Evolutionary conservation across 805 yeast genomes (phyloP), one percentile per base, ranked within the genome.

Genomic region (Candida takata): DNA sequence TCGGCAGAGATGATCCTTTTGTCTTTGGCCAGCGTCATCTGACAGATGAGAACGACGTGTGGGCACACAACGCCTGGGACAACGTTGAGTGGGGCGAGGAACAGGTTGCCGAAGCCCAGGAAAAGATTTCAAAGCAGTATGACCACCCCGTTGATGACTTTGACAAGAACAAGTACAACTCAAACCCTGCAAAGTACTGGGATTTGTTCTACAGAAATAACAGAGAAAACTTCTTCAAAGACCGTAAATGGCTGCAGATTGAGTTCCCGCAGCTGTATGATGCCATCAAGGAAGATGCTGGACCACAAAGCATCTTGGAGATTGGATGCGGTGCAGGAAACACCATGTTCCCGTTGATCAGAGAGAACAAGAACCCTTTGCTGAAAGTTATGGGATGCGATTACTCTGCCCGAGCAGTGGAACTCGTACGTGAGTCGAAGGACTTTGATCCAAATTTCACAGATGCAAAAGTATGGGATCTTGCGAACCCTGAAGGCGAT

Each of bases 321-420:
- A 81, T 92, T 31, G 98, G 98, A 4, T 92, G 98, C 62, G 98
- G 98, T 38, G 97, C 96, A 5, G 98, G 98, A 9, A 92, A 92
- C 58, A 92, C 98, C 0, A 73, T 92, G 66, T 92, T 82, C 58
- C 98, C 98, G 5, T 79, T 92, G 15, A 62, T 92, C 39, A 71
- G 71, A 37, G 87, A 82, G 48, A 92, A 92, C 57, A 69, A 84
- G 56, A 92, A 92, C 60, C 77, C 79, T n/a, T 61, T 77, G 19
- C 62, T 92, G 35, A 70, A 64, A 46, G 74, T 92, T 7, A 70
- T 75, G 36, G 98, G 95, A 3, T 92, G 87, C 33, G 98, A 92
- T 60, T 92, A 83, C 56, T 82, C 94, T 39, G 77, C 79, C 40
- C 79, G 80, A 43, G 98, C 98, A 0, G 92, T 92, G 13, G 87